These are phyloP conservation scores for Senna tora DNA, from an alignment of 306 rosid species.

Conservation along the genomic window DNA sequence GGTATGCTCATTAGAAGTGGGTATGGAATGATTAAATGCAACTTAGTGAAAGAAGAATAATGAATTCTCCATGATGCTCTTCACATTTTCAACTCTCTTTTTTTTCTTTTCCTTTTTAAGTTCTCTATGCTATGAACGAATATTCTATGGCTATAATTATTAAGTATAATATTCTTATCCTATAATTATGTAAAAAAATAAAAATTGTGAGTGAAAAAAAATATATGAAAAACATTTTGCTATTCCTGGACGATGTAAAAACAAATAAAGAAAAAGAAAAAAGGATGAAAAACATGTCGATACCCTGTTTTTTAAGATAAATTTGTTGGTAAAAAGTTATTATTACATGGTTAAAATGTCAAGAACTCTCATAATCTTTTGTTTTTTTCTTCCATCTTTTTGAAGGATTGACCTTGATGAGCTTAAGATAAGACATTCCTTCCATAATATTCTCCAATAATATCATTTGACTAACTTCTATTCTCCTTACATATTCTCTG, in stretches of 20 bases:
- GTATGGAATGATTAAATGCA: background rate
- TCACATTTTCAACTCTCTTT: constrained; percentile 11
- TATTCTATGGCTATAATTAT: background rate
- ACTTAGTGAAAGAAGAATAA: background rate
- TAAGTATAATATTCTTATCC: background rate
- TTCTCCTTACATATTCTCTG: background rate
- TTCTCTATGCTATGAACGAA: background rate
- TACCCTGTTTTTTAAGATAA: no score
- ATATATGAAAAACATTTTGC: background rate
- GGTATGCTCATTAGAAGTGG: background rate
- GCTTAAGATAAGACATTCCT: background rate
- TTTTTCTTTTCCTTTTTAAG: background rate
- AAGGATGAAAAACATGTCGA: no score
- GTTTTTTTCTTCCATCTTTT: background rate
- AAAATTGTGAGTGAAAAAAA: no score
- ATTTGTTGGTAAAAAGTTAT: background rate
- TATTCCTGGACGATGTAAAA: background rate
- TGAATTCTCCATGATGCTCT: background rate
- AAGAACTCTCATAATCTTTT: background rate
- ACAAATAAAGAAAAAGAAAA: background rate
- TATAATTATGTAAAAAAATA: background rate
- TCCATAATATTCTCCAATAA: background rate
- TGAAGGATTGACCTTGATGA: background rate
- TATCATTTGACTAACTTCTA: background rate
- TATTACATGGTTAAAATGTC: background rate